Conservation (phyloP, 257 asterid genomes). For the Rehmannia glutinosa region DNA sequence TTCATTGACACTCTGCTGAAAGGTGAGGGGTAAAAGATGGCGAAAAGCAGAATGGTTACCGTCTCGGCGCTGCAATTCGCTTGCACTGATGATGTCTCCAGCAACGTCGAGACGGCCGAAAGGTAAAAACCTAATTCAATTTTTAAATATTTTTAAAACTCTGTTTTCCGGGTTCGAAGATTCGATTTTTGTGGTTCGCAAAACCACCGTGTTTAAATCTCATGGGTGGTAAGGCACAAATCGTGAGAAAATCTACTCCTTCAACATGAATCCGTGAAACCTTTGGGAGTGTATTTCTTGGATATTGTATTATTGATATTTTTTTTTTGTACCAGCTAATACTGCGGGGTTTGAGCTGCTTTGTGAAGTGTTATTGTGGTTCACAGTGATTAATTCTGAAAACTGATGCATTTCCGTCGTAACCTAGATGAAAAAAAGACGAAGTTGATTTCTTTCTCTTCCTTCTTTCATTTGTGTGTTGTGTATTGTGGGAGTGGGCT, state of each 20-base stretch:
- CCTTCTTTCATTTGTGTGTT: not conserved
- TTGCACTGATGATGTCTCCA: constrained; percentile 78
- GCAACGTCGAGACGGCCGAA: constrained; percentile 75
- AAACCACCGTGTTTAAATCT: not conserved
- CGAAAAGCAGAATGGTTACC: constrained; percentile 47
- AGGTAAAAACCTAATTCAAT: constrained; percentile 34
- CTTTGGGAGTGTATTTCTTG: not conserved
- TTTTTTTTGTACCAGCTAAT: not conserved
- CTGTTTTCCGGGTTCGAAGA: not conserved
- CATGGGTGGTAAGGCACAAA: not conserved
- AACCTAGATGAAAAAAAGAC: not conserved
- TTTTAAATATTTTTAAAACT: not conserved
- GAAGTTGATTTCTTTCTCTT: not conserved
- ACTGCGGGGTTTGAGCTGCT: not conserved
- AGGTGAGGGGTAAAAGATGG: constrained; percentile 22
- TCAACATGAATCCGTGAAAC: not conserved
- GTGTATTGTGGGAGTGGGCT: too few species aligned
- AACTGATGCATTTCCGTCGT: constrained; percentile 1
- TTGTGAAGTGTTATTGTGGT: not conserved
- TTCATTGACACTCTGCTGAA: not conserved
- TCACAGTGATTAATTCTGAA: not conserved
- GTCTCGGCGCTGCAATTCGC: constrained; percentile 89
- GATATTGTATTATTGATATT: not conserved
- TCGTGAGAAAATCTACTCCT: not conserved
- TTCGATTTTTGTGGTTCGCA: not conserved